Conservation (phyloP, 164 flowering plant species). For the Stephania yunnanensis region DNA sequence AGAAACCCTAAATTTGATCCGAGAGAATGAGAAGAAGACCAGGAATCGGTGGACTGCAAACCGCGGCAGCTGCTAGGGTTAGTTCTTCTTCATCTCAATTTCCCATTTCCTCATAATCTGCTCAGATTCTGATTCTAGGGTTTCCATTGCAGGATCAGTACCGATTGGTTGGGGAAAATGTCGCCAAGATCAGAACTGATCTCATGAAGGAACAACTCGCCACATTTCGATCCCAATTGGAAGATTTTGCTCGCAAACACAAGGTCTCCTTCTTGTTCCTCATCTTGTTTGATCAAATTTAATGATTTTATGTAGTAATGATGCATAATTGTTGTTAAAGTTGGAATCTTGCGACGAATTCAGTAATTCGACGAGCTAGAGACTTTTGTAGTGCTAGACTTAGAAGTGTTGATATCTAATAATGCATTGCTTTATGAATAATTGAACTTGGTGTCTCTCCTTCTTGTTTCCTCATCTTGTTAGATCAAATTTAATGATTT, state of each 20-base stretch:
- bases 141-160: constrained; percentile 63
- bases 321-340: no score
- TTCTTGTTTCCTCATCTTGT: no score
- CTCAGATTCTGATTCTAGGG: background rate
- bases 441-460: no score
- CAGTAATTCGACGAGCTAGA: no score
- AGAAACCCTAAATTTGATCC: background rate
- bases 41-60: constrained; percentile 42
- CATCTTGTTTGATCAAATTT: no score
- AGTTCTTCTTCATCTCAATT: background rate
- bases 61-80: constrained; percentile 41
- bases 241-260: constrained; percentile 95
- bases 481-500: no score
- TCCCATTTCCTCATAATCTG: background rate
- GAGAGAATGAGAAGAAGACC: constrained; percentile 34
- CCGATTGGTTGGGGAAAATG: constrained; percentile 89
- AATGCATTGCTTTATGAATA: no score
- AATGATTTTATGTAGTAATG: no score
- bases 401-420: no score
- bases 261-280: constrained; percentile 38
- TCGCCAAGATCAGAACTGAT: constrained; percentile 84
- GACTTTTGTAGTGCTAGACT: no score
- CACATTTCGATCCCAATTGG: constrained; percentile 87
- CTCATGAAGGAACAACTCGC: constrained; percentile 89
- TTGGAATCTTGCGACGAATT: no score